A percentile compares a stretch with the other conserved stretches of the same genome.
phyloP scores from a whole-genome alignment of 176 grass and related monocot genomes.

The Carex kokanica region DNA sequence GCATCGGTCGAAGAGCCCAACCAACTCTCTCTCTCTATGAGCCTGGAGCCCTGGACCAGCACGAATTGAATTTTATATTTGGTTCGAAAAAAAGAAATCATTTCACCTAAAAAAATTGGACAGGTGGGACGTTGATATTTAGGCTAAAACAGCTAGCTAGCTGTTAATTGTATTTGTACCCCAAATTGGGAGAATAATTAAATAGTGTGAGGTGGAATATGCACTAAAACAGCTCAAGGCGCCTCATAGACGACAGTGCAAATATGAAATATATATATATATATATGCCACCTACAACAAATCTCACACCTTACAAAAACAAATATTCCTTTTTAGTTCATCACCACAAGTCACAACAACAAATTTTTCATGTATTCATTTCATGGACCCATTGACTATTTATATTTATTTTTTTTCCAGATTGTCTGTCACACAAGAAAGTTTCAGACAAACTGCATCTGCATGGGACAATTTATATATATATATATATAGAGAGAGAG shows the following conservation, averaged over 20 bases:
- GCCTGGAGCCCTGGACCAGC: too few relatives aligned
- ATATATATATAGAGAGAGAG: too few relatives aligned
- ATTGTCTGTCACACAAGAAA: not conserved
- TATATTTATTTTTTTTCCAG: not conserved
- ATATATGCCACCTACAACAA: not conserved
- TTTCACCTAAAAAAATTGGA: slow-evolving; percentile 3
- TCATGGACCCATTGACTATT: not conserved
- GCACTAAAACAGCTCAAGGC: slow-evolving; percentile 13
- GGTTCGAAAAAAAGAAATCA: not conserved
- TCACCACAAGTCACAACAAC: not conserved
- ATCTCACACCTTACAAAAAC: slow-evolving; percentile 1
- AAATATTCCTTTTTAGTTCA: not conserved
- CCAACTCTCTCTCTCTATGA: not conserved
- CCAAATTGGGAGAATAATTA: slow-evolving; percentile 14
- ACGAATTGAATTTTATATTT: too few relatives aligned
- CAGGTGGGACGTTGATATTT: not conserved
- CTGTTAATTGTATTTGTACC: slow-evolving; percentile 20
- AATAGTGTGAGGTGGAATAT: slow-evolving; percentile 23
- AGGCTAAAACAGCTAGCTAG: slow-evolving; percentile 13
- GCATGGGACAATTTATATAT: not conserved
- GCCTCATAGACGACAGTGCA: slow-evolving; percentile 22
- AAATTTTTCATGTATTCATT: not conserved
- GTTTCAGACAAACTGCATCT: not conserved
- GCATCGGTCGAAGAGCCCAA: not conserved
- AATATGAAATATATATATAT: too few relatives aligned